Conservation (phyloP, 331 rosid genomes). For the Spiraea crenata region DNA sequence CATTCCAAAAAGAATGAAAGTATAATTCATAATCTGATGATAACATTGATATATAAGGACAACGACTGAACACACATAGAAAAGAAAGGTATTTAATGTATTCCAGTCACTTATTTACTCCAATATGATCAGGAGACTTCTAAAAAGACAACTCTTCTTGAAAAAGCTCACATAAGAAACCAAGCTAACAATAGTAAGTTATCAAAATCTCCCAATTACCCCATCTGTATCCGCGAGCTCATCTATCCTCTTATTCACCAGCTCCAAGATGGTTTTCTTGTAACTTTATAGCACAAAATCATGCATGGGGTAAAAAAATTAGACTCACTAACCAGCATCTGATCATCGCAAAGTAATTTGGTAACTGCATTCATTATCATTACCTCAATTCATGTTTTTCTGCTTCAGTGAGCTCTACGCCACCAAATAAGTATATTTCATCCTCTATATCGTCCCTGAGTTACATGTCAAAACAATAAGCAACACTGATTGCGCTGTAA, state of each 20-base stretch:
- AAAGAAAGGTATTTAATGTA: not conserved
- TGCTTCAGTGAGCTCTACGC: too few species aligned
- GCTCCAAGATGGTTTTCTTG: too few species aligned
- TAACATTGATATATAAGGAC: not conserved
- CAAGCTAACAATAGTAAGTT: not conserved
- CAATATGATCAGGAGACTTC: not conserved
- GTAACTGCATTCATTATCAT: too few species aligned
- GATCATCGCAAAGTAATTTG: too few species aligned
- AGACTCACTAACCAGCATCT: too few species aligned
- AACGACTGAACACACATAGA: not conserved
- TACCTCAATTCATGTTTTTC: too few species aligned
- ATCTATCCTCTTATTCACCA: too few species aligned
- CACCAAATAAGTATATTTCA: too few species aligned
- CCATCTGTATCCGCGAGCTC: too few species aligned
- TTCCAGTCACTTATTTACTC: not conserved
- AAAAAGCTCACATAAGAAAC: not conserved
- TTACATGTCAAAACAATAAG: not conserved
- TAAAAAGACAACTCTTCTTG: not conserved
- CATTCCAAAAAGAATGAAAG: slow-evolving; percentile 30
- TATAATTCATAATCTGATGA: slow-evolving; percentile 15
- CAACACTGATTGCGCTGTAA: not conserved
- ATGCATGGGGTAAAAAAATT: too few species aligned
- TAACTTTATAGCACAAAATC: too few species aligned
- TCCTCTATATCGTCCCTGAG: too few species aligned
- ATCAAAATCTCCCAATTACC: not conserved